A percentile compares a stretch with the other conserved stretches of the same genome.
These are phyloP conservation scores for Aspergillus leporis DNA, from an alignment of 495 filamentous ascomycete genomes.

Conservation along the genomic window DNA sequence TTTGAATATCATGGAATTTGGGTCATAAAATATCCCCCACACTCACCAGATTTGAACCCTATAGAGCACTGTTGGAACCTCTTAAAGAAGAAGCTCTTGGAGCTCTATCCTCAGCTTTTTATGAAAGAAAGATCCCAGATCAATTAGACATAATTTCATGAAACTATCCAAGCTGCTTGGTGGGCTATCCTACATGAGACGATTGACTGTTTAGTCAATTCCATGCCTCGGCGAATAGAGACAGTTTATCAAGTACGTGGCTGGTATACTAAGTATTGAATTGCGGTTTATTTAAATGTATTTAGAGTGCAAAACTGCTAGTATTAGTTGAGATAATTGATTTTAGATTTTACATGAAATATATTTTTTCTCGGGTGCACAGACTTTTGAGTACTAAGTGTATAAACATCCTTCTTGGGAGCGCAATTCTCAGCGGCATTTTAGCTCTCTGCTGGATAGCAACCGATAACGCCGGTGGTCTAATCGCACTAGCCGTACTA, in stretches of 20 bases:
- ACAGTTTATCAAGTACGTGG: neutral
- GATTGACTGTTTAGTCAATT: neutral
- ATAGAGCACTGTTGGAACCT: neutral
- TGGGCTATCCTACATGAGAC: neutral
- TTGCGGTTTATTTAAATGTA: neutral
- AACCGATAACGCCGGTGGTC: neutral
- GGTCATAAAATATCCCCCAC: conserved; percentile 1
- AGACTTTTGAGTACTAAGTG: too few species aligned
- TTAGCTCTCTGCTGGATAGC: neutral
- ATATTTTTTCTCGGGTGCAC: too few species aligned
- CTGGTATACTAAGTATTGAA: neutral
- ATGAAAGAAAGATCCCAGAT: neutral
- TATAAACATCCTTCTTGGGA: neutral
- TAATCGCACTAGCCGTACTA: too few species aligned
- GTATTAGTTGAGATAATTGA: too few species aligned
- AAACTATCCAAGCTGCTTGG: neutral
- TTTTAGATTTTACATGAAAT: too few species aligned
- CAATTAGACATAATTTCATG: neutral
- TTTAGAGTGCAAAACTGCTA: too few species aligned
- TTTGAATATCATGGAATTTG: conserved; percentile 3
- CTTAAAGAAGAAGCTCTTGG: neutral
- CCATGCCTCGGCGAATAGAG: neutral
- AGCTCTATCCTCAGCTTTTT: neutral
- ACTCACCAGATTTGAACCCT: conserved; percentile 8
- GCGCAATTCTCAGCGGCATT: neutral